Percentiles rank a stretch among this genome's conserved stretches.
Conservation (phyloP, 192 early-diverging fungal genomes). For the Gryganskiella cystojenkinii region DNA sequence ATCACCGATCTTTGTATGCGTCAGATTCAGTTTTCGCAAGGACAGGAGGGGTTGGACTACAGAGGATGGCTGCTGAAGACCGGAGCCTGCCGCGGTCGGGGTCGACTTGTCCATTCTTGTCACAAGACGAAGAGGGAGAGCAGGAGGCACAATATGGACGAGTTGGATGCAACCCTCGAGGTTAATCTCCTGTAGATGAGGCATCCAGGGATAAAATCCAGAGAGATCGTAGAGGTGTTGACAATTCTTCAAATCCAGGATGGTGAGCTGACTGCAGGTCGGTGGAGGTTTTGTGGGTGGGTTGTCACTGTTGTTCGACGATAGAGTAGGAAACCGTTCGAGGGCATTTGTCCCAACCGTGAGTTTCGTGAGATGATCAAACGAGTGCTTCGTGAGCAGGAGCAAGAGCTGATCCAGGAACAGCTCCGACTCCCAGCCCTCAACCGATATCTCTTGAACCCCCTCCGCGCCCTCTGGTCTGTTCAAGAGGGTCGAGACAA, state of each 20-base stretch:
- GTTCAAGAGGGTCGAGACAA: conserved; percentile 2
- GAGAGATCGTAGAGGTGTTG: conserved; percentile 14
- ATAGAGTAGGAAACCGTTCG: too few relatives aligned
- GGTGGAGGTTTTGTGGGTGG: too few relatives aligned
- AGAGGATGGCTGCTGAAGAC: too few relatives aligned
- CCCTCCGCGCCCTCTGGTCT: neutral
- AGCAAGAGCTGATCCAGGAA: neutral
- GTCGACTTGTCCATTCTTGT: too few relatives aligned
- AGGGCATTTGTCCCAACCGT: neutral
- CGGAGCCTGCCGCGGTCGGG: neutral
- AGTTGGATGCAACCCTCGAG: conserved; percentile 17
- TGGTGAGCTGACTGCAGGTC: conserved; percentile 12
- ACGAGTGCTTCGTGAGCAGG: neutral
- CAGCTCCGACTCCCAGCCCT: conserved; percentile 13
- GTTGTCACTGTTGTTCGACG: too few relatives aligned
- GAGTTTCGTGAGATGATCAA: conserved; percentile 4
- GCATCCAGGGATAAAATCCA: neutral
- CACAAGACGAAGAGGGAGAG: too few relatives aligned
- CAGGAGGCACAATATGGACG: conserved; percentile 11
- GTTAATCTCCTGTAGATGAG: conserved; percentile 10
- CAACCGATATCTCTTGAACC: neutral
- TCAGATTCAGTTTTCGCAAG: conserved; percentile 1
- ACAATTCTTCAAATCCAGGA: conserved; percentile 26
- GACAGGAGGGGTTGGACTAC: neutral
- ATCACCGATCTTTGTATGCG: conserved; percentile 19